These are phyloP conservation scores for Arxiozyma bovina DNA, from an alignment of 1,139 yeast genomes.

Conservation along the genomic window DNA sequence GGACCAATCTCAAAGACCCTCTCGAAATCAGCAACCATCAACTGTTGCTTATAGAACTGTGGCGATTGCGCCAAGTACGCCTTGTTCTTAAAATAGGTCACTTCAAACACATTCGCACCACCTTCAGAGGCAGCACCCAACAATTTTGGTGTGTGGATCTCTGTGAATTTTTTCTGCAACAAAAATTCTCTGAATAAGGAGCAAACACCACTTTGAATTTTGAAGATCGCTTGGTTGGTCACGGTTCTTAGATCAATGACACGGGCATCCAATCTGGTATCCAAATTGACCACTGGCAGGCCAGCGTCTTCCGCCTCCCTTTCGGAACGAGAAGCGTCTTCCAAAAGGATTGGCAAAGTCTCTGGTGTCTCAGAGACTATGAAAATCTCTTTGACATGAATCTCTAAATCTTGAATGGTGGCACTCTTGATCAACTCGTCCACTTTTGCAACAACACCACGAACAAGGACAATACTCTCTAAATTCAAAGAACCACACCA, in stretches of 20 bases:
- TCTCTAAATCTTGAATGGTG: slow-evolving; percentile 84
- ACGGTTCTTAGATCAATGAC: slow-evolving; percentile 94
- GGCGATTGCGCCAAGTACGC: slow-evolving; percentile 98
- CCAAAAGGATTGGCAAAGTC: slow-evolving; percentile 86
- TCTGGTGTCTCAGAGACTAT: slow-evolving; percentile 84
- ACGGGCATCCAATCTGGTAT: slow-evolving; percentile 89
- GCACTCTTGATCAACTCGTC: slow-evolving; percentile 85
- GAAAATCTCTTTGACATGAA: slow-evolving; percentile 62
- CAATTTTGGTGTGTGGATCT: slow-evolving; percentile 91
- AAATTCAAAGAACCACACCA: slow-evolving; percentile 83
- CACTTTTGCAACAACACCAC: slow-evolving; percentile 76
- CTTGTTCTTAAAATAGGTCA: slow-evolving; percentile 81
- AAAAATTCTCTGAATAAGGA: slow-evolving; percentile 84
- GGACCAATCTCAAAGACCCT: slow-evolving; percentile 94
- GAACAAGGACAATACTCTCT: slow-evolving; percentile 86
- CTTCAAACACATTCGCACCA: slow-evolving; percentile 92
- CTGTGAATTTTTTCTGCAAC: slow-evolving; percentile 58
- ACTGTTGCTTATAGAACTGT: slow-evolving; percentile 94
- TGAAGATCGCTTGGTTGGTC: slow-evolving; percentile 95
- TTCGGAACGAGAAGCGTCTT: slow-evolving; percentile 93
- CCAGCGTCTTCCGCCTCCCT: slow-evolving; percentile 90
- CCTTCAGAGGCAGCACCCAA: slow-evolving; percentile 96
- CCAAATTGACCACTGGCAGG: slow-evolving; percentile 88
- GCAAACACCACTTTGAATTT: slow-evolving; percentile 84
- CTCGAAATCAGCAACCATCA: slow-evolving; percentile 96